Base-by-base conservation (phyloP, 768 basidiomycete species). In the Leucocoprinus birnbaumii region DNA sequence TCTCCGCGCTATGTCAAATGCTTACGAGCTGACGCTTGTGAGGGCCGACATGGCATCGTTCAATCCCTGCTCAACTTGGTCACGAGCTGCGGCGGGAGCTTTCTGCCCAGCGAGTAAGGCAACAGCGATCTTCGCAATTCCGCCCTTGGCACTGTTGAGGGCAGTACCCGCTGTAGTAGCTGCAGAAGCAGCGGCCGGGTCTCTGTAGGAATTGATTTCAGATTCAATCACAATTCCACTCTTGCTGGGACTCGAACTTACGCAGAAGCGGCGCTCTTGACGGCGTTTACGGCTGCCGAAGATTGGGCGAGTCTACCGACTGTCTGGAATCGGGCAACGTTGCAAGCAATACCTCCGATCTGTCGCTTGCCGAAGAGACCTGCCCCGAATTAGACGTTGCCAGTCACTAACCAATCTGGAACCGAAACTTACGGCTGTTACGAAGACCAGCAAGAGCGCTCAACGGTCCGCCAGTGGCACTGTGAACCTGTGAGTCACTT, bases 251-350 rank as follows among this genome's bases (percentile, higher is more conserved):
- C n/a, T 22, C 25, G 31, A 35, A 51, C 62, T 53, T 45, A 65
- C 65, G 34, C 51, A 18, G 53, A 24, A 19, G 64, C 61, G 8
- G 61, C 60, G 1, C 49, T 46, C 44, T 53, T 53, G 24, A 53
- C 35, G 8, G 21, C 22, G 1, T 46, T 46, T 8, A 53, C 52
- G 16, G 44, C 44, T 19, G 44, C n/a, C 10, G 52, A 38, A 11
- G 52, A 45, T 18, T 53, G 52, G 22, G 44, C 52, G 34, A 68
- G 66, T 18, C 58, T 57, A 19, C 52, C 53, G 37, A 69, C 64
- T n/a, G 65, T 66, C 27, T 65, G 61, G 43, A 65, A 40, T n/a
- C 68, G 66, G 24, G 65, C 62, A 31, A 62, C 48, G 45, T 65
- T 66, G 56, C 68, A 69, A 13, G 53, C 37, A 27, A 59, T 27